Evolutionary conservation across 1,139 yeast genomes (phyloP), one percentile per base, ranked within the genome.

Genomic region (Hyphopichia pseudoburtonii): DNA sequence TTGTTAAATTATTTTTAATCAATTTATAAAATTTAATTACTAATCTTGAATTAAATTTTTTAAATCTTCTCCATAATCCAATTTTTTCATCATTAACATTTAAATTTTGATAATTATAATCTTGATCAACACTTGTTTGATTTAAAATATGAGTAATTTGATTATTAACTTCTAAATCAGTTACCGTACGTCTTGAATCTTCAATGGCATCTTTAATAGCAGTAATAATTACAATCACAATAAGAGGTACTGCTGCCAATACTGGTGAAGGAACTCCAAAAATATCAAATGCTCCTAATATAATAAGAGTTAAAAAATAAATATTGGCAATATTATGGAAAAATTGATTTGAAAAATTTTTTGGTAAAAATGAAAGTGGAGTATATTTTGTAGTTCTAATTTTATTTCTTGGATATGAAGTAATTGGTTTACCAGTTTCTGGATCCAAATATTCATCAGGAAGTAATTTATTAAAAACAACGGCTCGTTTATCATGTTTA

Each of bases 381-480:
- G 83, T 78, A 50, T 78, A 78, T 54, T 76, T 78, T 5, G 84
- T 76, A 4, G 83, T 77, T 57, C 82, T 66, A 40, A 78, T 73
- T 51, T 78, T 78, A 54, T 78, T 78, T 47, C 82, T 60, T 12
- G 79, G 72, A 45, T 73, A 78, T 16, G 50, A 43, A 1, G 54
- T 51, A 11, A 35, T 41, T 3, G 73, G 60, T 21, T 54, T 48
- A 11, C 68, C 65, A 1, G 70, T 54, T 38, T 63, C 63, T 1
- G 68, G 68, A 47, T 85, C 86, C 15, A 80, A 42, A 56, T 71
- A 64, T 21, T 81, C 78, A 3, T 66, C 67, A 0, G 96, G 96
- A 35, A 90, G 65, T 2, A 78, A 75, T 56, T 77, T 60, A 60
- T 89, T 89, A 70, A 83, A 76, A 43, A 77, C 88, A 22, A 86